Conservation (phyloP, 2,329 filamentous ascomycete genomes). For the Penicillium sp. region DNA sequence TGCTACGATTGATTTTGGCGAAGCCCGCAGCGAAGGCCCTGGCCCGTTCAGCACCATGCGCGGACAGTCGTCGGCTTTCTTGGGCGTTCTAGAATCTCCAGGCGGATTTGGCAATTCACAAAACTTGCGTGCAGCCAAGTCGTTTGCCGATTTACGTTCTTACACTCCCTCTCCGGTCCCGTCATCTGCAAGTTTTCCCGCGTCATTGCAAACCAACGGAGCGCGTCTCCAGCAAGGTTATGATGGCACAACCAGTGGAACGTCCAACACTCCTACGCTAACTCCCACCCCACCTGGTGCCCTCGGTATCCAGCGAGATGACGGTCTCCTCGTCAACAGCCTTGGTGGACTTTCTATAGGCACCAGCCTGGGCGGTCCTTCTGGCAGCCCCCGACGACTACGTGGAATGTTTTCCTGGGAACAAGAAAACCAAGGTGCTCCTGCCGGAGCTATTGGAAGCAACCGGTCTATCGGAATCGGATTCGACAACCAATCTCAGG, state of each 20-base stretch:
- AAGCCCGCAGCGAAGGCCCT: constrained; percentile 67
- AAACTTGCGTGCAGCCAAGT: constrained; percentile 89
- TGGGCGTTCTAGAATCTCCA: constrained; percentile 81
- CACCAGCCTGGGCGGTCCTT: constrained; percentile 40
- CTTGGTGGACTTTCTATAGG: constrained; percentile 59
- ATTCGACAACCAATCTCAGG: constrained; percentile 54
- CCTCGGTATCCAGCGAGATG: constrained; percentile 51
- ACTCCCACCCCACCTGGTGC: constrained; percentile 56
- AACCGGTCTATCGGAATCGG: constrained; percentile 59
- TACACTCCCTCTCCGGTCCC: constrained; percentile 91
- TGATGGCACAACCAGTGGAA: constrained; percentile 50
- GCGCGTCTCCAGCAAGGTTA: constrained; percentile 57
- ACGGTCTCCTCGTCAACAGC: constrained; percentile 59
- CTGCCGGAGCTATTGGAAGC: constrained; percentile 57
- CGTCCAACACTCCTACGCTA: constrained; percentile 63
- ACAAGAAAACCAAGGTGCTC: constrained; percentile 45
- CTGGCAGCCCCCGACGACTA: constrained; percentile 55
- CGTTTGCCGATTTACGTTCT: constrained; percentile 89
- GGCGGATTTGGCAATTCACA: constrained; percentile 63
- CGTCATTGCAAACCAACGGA: constrained; percentile 60
- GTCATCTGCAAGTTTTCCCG: constrained; percentile 83
- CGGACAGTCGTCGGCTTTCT: constrained; percentile 73
- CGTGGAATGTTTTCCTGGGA: constrained; percentile 61
- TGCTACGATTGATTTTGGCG: constrained; percentile 95
- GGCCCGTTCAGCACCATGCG: constrained; percentile 69